Evolutionary conservation across 352 stramenopile species (phyloP).

Genomic region (Globisporangium rhizosaccharum): DNA sequence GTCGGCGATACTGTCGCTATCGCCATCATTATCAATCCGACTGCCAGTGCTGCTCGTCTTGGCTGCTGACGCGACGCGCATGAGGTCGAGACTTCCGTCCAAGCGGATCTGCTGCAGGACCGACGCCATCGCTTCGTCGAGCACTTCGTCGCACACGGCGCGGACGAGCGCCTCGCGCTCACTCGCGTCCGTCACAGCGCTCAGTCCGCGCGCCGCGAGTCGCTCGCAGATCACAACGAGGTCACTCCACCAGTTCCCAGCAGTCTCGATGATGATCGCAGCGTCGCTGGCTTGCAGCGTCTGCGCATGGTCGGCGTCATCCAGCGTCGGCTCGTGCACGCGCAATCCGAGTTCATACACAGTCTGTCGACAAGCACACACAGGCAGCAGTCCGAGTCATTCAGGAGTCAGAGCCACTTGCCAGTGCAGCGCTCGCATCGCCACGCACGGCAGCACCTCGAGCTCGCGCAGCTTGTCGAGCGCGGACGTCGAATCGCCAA

Average conservation of each 20-base stretch:
- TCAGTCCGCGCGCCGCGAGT: constrained; percentile 25
- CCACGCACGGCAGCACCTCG: constrained; percentile 9
- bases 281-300: constrained; percentile 17
- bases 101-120: constrained; percentile 37
- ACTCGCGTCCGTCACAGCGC: constrained; percentile 6
- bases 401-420: background rate
- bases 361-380: background rate
- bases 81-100: constrained; percentile 26
- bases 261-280: constrained; percentile 27
- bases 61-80: background rate
- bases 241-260: constrained; percentile 74
- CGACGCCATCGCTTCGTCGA: constrained; percentile 19
- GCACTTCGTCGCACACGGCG: constrained; percentile 35
- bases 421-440: background rate
- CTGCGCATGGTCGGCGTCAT: background rate
- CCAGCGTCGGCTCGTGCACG: constrained; percentile 1
- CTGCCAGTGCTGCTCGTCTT: too few species aligned
- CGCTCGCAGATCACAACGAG: constrained; percentile 33
- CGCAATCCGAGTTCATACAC: constrained; percentile 9
- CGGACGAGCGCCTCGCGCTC: constrained; percentile 39
- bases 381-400: background rate
- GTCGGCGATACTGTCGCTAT: background rate
- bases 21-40: background rate
- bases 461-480: constrained; percentile 44
- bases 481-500: constrained; percentile 34